Conservation (phyloP, 2,329 filamentous ascomycete genomes). For the Alternaria angustiovoidea region DNA sequence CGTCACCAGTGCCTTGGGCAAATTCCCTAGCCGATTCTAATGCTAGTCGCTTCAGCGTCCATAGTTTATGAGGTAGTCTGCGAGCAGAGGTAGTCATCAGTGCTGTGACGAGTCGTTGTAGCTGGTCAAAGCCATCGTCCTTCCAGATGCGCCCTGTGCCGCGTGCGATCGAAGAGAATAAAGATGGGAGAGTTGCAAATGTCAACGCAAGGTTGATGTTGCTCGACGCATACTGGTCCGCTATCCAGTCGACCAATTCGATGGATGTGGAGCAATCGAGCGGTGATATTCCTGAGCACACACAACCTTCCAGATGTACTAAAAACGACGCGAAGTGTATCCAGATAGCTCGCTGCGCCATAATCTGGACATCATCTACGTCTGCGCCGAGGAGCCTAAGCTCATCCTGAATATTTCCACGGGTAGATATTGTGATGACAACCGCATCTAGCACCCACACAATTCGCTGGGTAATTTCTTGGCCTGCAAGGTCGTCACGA, state of each 20-base stretch:
- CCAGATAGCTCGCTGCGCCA: conserved; percentile 43
- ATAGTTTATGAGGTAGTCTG: conserved; percentile 41
- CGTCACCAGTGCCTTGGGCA: conserved; percentile 39
- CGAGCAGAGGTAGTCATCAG: conserved; percentile 35
- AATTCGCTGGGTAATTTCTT: conserved; percentile 26
- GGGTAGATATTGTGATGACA: conserved; percentile 33
- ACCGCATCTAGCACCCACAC: conserved; percentile 36
- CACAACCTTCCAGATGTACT: conserved; percentile 29
- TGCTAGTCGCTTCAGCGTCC: conserved; percentile 49
- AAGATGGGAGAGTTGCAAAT: conserved; percentile 36
- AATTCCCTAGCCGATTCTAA: conserved; percentile 50
- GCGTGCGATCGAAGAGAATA: conserved; percentile 45
- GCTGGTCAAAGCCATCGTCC: conserved; percentile 45
- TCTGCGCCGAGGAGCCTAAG: conserved; percentile 32
- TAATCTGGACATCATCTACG: conserved; percentile 38
- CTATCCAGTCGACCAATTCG: conserved; percentile 30
- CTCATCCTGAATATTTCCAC: conserved; percentile 33
- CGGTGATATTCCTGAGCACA: conserved; percentile 4
- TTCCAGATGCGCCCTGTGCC: conserved; percentile 47
- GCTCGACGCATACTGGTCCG: conserved; percentile 32
- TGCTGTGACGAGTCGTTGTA: conserved; percentile 40
- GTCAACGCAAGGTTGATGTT: conserved; percentile 31
- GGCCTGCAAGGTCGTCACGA: conserved; percentile 26
- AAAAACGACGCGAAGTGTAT: conserved; percentile 36
- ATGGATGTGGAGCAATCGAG: conserved; percentile 22